Percentiles rank a stretch among this genome's conserved stretches.
phyloP scores from a whole-genome alignment of 108 stramenopile genomes.

The Nitzschia palea region DNA sequence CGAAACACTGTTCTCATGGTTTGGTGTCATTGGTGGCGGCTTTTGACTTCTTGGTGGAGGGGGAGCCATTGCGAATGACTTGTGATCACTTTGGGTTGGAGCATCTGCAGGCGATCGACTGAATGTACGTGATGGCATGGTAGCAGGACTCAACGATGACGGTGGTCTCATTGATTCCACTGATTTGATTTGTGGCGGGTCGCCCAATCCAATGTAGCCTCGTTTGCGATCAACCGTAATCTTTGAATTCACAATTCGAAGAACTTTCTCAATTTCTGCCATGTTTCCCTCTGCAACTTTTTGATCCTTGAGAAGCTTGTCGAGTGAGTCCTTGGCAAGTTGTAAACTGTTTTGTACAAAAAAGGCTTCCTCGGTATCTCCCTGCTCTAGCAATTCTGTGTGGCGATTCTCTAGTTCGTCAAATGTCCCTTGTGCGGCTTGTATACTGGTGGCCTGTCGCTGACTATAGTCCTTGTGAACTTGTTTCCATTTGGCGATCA shows the following conservation, averaged over 20 bases:
- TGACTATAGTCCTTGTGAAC: slow-evolving; percentile 6
- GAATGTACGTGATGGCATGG: background rate
- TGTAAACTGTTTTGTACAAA: slow-evolving; percentile 70
- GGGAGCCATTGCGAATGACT: slow-evolving; percentile 8
- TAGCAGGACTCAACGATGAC: background rate
- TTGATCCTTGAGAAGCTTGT: slow-evolving; percentile 17
- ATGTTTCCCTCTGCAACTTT: slow-evolving; percentile 26
- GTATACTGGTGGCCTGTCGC: background rate
- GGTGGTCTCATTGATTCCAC: background rate
- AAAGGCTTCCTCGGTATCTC: slow-evolving; percentile 67
- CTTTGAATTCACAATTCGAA: slow-evolving; percentile 66
- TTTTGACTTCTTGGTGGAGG: slow-evolving; percentile 7
- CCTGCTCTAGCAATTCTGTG: slow-evolving; percentile 15
- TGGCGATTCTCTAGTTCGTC: slow-evolving; percentile 24
- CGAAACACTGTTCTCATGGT: background rate
- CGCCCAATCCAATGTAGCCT: slow-evolving; percentile 51
- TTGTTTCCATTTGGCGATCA: slow-evolving; percentile 42
- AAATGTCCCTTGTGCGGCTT: slow-evolving; percentile 1
- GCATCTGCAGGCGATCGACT: background rate
- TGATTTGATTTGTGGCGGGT: background rate
- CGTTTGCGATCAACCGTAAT: slow-evolving; percentile 38
- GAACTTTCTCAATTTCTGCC: slow-evolving; percentile 46
- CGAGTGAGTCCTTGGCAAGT: slow-evolving; percentile 49
- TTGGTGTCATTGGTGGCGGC: background rate
- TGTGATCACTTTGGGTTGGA: background rate